Percentiles rank a stretch among this genome's conserved stretches.
These are phyloP conservation scores for Bipolaris zeicola DNA, from an alignment of 2,329 filamentous ascomycete genomes.

Conservation along the genomic window DNA sequence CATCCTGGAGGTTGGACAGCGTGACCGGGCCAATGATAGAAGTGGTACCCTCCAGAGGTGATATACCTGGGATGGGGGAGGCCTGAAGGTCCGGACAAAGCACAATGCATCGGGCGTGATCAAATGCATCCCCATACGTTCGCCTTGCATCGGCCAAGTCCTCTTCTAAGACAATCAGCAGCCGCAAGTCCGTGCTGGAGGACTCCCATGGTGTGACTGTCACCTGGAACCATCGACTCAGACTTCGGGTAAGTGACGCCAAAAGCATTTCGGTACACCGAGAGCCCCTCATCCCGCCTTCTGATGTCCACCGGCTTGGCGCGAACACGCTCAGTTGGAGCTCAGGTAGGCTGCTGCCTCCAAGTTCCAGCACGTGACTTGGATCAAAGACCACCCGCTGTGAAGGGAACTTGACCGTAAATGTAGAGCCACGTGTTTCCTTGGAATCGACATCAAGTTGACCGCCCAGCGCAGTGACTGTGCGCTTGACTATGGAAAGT, in stretches of 20 bases:
- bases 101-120: neutral
- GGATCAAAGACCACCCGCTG: neutral
- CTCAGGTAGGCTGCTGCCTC: neutral
- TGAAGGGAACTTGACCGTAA: conserved; percentile 4
- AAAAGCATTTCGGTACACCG: neutral
- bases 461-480: conserved; percentile 2
- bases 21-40: conserved; percentile 7
- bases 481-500: conserved; percentile 14
- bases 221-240: conserved; percentile 5
- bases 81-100: conserved; percentile 5
- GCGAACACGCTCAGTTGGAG: conserved; percentile 5
- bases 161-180: conserved; percentile 5
- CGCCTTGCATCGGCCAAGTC: neutral
- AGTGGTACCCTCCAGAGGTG: neutral
- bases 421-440: conserved; percentile 7
- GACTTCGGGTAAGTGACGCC: conserved; percentile 2
- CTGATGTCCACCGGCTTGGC: conserved; percentile 3
- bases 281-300: neutral
- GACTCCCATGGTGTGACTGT: conserved; percentile 5
- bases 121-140: neutral
- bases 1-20: conserved; percentile 4
- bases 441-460: conserved; percentile 6
- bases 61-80: neutral
- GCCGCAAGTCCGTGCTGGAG: neutral
- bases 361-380: neutral